These are phyloP conservation scores for Ampelocalamus luodianensis DNA, from an alignment of 176 grass and related monocot genomes.

Conservation along the genomic window DNA sequence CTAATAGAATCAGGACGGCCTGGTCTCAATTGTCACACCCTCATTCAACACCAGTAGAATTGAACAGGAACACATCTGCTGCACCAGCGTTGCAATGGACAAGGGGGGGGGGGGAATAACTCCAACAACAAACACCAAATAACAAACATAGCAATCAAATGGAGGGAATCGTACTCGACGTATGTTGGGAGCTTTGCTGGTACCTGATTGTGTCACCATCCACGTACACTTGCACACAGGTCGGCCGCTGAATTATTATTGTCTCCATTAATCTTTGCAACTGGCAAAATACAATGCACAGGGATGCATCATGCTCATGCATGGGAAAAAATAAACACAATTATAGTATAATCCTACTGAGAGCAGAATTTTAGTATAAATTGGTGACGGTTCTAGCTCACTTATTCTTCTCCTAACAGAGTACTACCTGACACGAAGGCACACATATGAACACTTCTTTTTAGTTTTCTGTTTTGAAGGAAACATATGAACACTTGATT, in stretches of 20 bases:
- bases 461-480: too few species aligned
- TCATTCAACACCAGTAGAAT: background rate
- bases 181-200: conserved; percentile 17
- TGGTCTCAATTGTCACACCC: background rate
- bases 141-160: conserved; percentile 38
- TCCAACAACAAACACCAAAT: conserved; percentile 39
- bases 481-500: too few species aligned
- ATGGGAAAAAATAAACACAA: background rate
- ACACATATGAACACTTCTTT: background rate
- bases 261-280: conserved; percentile 23
- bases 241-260: conserved; percentile 11
- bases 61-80: background rate
- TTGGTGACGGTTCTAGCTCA: background rate
- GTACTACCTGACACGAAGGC: background rate
- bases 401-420: conserved; percentile 20
- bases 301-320: background rate
- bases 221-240: conserved; percentile 13
- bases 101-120: background rate
- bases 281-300: background rate
- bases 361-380: background rate
- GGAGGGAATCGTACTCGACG: conserved; percentile 15
- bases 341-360: background rate
- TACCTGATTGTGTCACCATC: conserved; percentile 21
- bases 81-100: background rate
- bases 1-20: too few species aligned